Conservation (phyloP, 140 eudicot species). For the Erigeron philadelphicus region DNA sequence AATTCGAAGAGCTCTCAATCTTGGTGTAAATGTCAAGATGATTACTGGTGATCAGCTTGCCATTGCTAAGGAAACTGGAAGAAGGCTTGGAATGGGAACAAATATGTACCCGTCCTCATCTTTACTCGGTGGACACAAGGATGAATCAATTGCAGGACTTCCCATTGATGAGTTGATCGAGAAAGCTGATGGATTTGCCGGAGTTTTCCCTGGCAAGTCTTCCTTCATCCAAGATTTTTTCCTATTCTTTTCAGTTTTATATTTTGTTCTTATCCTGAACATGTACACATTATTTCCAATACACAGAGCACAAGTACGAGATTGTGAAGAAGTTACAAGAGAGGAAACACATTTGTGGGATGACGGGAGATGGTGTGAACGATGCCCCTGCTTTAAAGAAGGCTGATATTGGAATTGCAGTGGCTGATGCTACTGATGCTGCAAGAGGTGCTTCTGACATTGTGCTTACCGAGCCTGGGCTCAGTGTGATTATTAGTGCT, state of each 20-base stretch:
- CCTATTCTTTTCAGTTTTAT: background rate
- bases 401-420: constrained; percentile 95
- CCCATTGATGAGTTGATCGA: constrained; percentile 91
- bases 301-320: constrained; percentile 82
- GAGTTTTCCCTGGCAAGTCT: constrained; percentile 78
- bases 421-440: constrained; percentile 95
- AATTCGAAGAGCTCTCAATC: constrained; percentile 82
- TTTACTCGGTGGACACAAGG: constrained; percentile 84
- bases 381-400: constrained; percentile 94
- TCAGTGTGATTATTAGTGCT: constrained; percentile 85
- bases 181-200: constrained; percentile 97
- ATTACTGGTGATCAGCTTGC: constrained; percentile 99
- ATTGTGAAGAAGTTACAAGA: constrained; percentile 91
- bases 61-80: constrained; percentile 91
- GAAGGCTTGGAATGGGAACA: constrained; percentile 94
- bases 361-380: constrained; percentile 97
- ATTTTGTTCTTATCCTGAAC: background rate
- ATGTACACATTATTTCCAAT: background rate
- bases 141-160: constrained; percentile 67
- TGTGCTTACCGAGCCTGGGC: constrained; percentile 91
- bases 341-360: constrained; percentile 88
- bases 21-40: constrained; percentile 97
- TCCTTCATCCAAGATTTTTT: background rate
- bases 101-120: constrained; percentile 95
- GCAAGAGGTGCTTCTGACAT: constrained; percentile 93